phyloP scores from a whole-genome alignment of 257 asterid genomes.

The Fraxinus americana region DNA sequence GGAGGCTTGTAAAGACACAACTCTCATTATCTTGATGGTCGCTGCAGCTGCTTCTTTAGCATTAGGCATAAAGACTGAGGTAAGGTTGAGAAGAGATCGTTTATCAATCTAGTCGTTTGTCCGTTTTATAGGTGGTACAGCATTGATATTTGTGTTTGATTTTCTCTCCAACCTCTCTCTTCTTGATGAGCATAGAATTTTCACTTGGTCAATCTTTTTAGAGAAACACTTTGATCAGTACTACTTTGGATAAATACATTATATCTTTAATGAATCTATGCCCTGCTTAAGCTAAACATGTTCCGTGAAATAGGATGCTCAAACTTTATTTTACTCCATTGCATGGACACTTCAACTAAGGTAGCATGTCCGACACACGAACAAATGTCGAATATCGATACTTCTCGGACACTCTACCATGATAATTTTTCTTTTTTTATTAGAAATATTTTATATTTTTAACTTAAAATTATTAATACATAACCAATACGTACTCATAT shows the following conservation, averaged over 20 bases:
- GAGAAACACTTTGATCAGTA: background rate
- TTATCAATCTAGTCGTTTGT: background rate
- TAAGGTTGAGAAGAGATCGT: conserved; percentile 25
- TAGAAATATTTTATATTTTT: no score
- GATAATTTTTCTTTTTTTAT: no score
- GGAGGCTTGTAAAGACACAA: conserved; percentile 95
- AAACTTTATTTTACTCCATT: background rate
- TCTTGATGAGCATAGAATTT: conserved; percentile 12
- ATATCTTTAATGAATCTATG: conserved; percentile 3
- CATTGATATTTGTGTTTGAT: background rate
- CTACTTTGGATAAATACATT: background rate
- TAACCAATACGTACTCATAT: no score
- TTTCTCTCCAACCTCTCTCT: background rate
- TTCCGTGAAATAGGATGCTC: background rate
- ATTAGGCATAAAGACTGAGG: conserved; percentile 95
- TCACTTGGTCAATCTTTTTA: background rate
- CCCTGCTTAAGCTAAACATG: background rate
- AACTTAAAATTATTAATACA: no score
- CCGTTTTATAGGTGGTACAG: background rate
- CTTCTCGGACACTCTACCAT: no score
- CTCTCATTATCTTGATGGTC: conserved; percentile 88
- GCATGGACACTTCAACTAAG: no score
- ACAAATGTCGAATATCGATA: no score
- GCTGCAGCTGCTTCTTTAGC: conserved; percentile 99
- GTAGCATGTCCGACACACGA: no score